phyloP scores from a whole-genome alignment of 1,139 yeast genomes.

The Arxiozyma heterogenica region DNA sequence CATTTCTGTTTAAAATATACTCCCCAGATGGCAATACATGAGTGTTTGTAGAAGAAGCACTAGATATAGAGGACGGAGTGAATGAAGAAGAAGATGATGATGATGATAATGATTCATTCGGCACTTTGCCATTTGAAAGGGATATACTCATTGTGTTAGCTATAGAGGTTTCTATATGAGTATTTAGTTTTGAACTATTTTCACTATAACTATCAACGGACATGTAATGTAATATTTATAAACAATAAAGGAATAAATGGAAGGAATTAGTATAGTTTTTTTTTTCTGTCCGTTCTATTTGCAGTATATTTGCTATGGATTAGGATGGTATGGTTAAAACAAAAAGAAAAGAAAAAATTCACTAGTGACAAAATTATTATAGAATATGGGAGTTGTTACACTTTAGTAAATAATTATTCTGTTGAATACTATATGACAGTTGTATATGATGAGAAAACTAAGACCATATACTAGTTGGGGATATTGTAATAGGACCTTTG shows the following conservation, averaged over 20 bases:
- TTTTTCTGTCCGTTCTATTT: no score
- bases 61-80: slow-evolving; percentile 2
- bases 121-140: background rate
- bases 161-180: background rate
- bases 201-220: background rate
- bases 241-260: no score
- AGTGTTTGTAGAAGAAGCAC: slow-evolving; percentile 2
- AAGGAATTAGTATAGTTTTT: background rate
- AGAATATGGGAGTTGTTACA: no score
- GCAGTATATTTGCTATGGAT: no score
- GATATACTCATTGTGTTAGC: background rate
- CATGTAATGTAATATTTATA: background rate
- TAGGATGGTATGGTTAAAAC: no score
- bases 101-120: background rate
- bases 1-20: slow-evolving; percentile 19
- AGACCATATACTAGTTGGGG: no score
- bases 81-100: slow-evolving; percentile 3
- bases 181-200: background rate
- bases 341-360: no score
- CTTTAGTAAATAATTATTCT: background rate
- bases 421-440: no score
- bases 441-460: no score
- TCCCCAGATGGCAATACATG: slow-evolving; percentile 15
- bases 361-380: no score
- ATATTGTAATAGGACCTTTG: background rate